Evolutionary conservation across 208 protist genomes (phyloP).

Genomic region (Polymyxa betae): DNA sequence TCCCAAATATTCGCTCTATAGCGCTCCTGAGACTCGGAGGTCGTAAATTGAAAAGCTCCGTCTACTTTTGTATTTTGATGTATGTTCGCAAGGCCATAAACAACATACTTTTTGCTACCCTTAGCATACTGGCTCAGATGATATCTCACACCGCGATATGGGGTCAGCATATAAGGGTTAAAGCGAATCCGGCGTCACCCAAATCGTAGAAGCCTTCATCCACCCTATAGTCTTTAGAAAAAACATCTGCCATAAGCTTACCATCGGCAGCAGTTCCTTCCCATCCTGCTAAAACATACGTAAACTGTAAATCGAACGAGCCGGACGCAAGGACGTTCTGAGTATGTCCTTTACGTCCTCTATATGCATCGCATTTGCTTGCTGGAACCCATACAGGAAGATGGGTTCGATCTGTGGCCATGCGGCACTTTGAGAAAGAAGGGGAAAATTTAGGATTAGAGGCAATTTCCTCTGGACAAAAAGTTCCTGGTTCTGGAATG

Average conservation of each 20-base stretch:
- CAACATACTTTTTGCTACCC: background rate
- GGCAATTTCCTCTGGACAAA: background rate
- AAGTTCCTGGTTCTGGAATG: background rate
- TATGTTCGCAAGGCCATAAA: background rate
- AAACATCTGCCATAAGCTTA: background rate
- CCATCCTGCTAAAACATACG: slow-evolving; percentile 27
- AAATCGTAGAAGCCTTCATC: background rate
- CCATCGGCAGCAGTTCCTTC: slow-evolving; percentile 42
- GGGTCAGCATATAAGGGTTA: background rate
- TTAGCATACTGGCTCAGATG: slow-evolving; percentile 1
- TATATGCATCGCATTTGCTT: background rate
- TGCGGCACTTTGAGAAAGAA: background rate
- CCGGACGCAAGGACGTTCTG: background rate
- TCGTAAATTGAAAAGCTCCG: background rate
- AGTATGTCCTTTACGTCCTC: background rate
- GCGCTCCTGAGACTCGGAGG: background rate
- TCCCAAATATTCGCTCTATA: background rate
- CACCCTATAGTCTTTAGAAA: background rate
- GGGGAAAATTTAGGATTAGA: background rate
- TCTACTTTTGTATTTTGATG: too few relatives aligned
- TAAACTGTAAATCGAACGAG: slow-evolving; percentile 8
- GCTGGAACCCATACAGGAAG: background rate
- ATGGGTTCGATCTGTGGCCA: background rate
- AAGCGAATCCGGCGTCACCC: slow-evolving; percentile 24
- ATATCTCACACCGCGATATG: background rate